phyloP scores from a whole-genome alignment of 179 eudicot species.

The Nepenthes alata region DNA sequence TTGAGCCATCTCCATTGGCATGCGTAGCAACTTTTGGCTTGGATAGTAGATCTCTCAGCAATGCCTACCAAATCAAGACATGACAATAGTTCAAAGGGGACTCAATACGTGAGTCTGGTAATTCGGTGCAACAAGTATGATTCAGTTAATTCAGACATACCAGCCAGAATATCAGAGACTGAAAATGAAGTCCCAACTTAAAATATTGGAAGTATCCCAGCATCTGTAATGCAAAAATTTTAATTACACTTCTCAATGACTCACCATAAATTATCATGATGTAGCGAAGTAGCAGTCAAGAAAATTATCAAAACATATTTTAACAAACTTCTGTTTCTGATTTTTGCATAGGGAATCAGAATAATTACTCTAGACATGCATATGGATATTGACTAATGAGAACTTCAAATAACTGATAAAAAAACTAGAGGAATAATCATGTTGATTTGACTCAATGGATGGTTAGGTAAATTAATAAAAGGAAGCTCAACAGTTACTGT shows the following conservation, averaged over 20 bases:
- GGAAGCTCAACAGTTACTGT: too few species aligned
- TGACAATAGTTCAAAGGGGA: conserved; percentile 6
- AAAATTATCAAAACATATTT: too few species aligned
- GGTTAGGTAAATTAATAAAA: too few species aligned
- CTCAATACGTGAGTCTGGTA: not conserved
- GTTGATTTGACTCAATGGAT: too few species aligned
- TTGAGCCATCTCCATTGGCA: conserved; percentile 34
- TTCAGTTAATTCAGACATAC: conserved; percentile 25
- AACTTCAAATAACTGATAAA: too few species aligned
- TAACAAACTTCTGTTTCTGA: too few species aligned
- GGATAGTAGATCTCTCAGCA: conserved; percentile 65
- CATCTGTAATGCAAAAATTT: conserved; percentile 47
- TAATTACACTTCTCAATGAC: not conserved
- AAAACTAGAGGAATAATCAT: too few species aligned
- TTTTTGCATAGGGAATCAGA: too few species aligned
- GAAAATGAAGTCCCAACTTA: conserved; percentile 67
- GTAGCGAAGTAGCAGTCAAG: too few species aligned
- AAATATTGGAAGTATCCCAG: conserved; percentile 79
- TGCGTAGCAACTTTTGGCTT: conserved; percentile 50
- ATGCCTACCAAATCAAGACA: conserved; percentile 31
- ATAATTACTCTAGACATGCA: too few species aligned
- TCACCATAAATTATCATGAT: too few species aligned
- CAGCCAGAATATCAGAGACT: conserved; percentile 86
- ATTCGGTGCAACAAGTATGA: conserved; percentile 5
- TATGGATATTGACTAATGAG: too few species aligned